A percentile compares a stretch with the other conserved stretches of the same genome.
phyloP scores from a whole-genome alignment of 441 rosid species.

The Syzygium syzygioides region DNA sequence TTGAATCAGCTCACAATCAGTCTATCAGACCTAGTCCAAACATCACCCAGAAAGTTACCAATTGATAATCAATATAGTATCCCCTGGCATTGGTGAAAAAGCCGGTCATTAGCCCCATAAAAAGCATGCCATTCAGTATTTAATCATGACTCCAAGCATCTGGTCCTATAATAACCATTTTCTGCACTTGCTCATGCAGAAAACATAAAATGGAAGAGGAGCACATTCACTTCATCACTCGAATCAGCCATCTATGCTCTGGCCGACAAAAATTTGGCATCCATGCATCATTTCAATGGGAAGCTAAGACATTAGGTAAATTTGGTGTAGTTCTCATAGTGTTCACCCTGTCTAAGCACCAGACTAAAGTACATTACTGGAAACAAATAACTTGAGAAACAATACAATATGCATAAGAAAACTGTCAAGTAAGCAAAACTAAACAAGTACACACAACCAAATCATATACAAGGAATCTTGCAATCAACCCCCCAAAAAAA shows the following conservation, averaged over 20 bases:
- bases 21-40: background rate
- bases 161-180: background rate
- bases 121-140: background rate
- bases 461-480: background rate
- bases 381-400: background rate
- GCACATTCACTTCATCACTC: background rate
- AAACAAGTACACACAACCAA: background rate
- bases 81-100: background rate
- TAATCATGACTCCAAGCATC: background rate
- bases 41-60: background rate
- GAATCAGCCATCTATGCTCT: background rate
- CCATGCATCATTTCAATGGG: background rate
- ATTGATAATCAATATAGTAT: background rate
- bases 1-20: background rate
- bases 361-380: background rate
- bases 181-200: background rate
- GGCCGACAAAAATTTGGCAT: background rate
- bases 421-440: background rate
- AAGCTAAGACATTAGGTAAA: background rate
- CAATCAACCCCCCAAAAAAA: background rate
- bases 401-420: background rate
- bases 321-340: background rate
- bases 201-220: background rate
- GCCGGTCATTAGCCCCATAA: background rate
- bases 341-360: background rate